phyloP scores from a whole-genome alignment of 2,329 filamentous ascomycete species.

The Cladosporium sp. region DNA sequence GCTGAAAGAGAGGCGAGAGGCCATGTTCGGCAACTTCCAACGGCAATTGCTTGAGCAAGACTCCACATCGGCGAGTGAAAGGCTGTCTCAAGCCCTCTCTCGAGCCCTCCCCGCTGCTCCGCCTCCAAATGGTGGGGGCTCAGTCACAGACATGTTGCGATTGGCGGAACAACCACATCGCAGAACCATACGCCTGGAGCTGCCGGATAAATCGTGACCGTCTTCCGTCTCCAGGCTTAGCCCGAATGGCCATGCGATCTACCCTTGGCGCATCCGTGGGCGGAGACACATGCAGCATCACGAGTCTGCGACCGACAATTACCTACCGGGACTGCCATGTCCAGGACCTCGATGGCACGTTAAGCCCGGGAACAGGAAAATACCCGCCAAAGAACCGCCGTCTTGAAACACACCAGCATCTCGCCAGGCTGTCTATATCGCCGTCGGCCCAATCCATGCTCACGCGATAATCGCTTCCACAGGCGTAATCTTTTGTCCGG shows the following conservation, averaged over 20 bases:
- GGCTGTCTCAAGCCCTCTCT: too few species aligned
- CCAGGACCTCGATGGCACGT: constrained; percentile 5
- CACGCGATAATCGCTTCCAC: constrained; percentile 6
- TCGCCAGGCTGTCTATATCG: not conserved
- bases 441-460: not conserved
- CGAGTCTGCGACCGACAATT: constrained; percentile 2
- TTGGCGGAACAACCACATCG: constrained; percentile 11
- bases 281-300: constrained; percentile 1
- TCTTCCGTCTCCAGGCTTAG: constrained; percentile 9
- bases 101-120: not conserved
- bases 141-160: not conserved
- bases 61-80: not conserved
- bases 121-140: not conserved
- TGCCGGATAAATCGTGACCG: constrained; percentile 10
- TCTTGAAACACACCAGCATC: constrained; percentile 3
- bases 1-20: not conserved
- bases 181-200: constrained; percentile 5
- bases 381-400: constrained; percentile 10
- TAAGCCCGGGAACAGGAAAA: constrained; percentile 4
- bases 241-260: constrained; percentile 10
- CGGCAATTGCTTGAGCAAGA: not conserved
- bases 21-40: not conserved
- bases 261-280: constrained; percentile 4
- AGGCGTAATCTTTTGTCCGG: constrained; percentile 3
- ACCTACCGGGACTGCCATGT: not conserved